Evolutionary conservation across 106 monocot species (phyloP).

Genomic region (Dioscorea zingiberensis): DNA sequence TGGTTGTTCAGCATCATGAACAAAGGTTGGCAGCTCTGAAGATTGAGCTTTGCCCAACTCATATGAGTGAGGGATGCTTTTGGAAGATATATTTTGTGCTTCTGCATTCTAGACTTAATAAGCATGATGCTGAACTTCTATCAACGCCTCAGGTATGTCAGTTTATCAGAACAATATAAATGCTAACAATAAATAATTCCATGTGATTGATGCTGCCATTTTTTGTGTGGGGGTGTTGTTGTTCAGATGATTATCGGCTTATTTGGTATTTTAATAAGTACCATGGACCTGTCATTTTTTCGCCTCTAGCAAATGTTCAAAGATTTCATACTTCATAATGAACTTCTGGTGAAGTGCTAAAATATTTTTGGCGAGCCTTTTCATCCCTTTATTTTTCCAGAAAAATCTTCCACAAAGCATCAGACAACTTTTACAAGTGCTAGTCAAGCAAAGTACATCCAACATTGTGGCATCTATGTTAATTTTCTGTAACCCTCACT

Average conservation of each 20-base stretch:
- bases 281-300: not conserved
- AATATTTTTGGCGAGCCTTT: not conserved
- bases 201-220: not conserved
- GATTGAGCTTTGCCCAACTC: conserved; percentile 91
- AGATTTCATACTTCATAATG: not conserved
- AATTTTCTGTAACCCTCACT: too few relatives aligned
- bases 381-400: too few relatives aligned
- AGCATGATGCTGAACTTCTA: conserved; percentile 78
- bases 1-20: conserved; percentile 68
- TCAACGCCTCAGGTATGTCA: conserved; percentile 74
- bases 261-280: not conserved
- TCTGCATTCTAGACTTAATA: conserved; percentile 84
- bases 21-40: conserved; percentile 89
- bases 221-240: too few relatives aligned
- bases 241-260: not conserved
- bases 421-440: too few relatives aligned
- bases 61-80: conserved; percentile 94
- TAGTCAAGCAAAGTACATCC: too few relatives aligned
- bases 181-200: not conserved
- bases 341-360: not conserved
- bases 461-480: too few relatives aligned
- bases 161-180: not conserved
- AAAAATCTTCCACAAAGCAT: too few relatives aligned
- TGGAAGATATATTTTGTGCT: conserved; percentile 99
- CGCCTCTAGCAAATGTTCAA: not conserved